Conservation (phyloP, 306 rosid genomes). For the Prunus fruticosa region DNA sequence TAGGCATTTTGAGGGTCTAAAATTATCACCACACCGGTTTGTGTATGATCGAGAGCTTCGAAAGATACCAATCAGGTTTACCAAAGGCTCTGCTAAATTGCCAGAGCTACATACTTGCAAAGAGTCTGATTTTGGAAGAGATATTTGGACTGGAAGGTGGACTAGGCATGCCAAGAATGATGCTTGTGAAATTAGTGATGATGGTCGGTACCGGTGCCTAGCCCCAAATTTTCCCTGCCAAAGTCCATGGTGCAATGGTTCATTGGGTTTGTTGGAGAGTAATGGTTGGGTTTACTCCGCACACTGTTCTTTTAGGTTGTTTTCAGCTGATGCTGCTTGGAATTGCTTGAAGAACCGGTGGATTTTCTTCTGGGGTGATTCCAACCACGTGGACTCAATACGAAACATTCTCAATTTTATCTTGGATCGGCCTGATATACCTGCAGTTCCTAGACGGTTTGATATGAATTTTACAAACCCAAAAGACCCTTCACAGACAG, state of each 20-base stretch:
- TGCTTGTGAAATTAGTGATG: conserved; percentile 52
- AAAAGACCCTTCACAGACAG: conserved; percentile 56
- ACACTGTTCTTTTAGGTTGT: conserved; percentile 72
- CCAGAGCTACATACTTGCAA: conserved; percentile 49
- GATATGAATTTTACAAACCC: conserved; percentile 79
- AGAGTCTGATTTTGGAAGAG: conserved; percentile 62
- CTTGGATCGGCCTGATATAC: conserved; percentile 63
- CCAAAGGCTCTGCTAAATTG: conserved; percentile 38
- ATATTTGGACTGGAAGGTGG: conserved; percentile 88
- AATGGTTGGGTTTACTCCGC: conserved; percentile 98
- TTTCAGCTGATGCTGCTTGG: conserved; percentile 72
- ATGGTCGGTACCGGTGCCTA: conserved; percentile 77
- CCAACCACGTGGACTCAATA: conserved; percentile 88
- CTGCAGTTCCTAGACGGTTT: conserved; percentile 70
- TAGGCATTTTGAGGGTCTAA: conserved; percentile 77
- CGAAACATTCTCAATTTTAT: conserved; percentile 75
- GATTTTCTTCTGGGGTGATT: conserved; percentile 97
- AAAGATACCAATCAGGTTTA: conserved; percentile 51
- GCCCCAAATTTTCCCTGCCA: conserved; percentile 57
- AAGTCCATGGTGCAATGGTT: conserved; percentile 82
- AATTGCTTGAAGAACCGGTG: conserved; percentile 67
- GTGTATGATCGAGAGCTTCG: conserved; percentile 48
- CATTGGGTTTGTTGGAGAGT: conserved; percentile 76
- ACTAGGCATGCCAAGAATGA: conserved; percentile 81
- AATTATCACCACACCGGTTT: conserved; percentile 60